These are phyloP conservation scores for Eutrema japonicum DNA, from an alignment of 345 rosid species.

Conservation along the genomic window DNA sequence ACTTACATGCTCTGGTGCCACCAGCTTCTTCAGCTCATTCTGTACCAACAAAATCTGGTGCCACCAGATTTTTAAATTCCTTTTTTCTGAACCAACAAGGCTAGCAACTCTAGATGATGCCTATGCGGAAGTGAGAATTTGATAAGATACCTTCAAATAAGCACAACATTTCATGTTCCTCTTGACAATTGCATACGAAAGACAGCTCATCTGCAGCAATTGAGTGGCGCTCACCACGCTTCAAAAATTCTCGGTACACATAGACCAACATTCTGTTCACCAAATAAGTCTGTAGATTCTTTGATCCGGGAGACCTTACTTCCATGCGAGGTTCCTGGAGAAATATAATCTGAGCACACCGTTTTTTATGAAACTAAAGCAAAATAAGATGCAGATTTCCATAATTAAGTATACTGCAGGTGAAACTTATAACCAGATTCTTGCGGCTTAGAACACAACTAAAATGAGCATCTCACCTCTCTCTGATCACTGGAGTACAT, in stretches of 20 bases:
- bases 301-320: slow-evolving; percentile 85
- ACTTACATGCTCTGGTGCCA: slow-evolving; percentile 90
- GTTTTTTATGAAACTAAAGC: slow-evolving; percentile 5
- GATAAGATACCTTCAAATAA: slow-evolving; percentile 61
- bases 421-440: slow-evolving; percentile 23
- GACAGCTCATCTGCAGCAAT: slow-evolving; percentile 73
- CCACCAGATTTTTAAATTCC: slow-evolving; percentile 68
- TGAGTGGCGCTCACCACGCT: slow-evolving; percentile 60
- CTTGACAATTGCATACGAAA: slow-evolving; percentile 59
- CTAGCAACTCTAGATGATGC: slow-evolving; percentile 34
- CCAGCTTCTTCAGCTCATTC: slow-evolving; percentile 77
- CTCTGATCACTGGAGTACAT: slow-evolving; percentile 15
- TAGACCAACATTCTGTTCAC: slow-evolving; percentile 75
- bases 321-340: slow-evolving; percentile 94
- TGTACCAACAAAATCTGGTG: no score
- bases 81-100: slow-evolving; percentile 69
- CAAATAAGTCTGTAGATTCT: slow-evolving; percentile 75
- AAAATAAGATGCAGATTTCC: slow-evolving; percentile 27
- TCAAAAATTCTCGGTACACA: slow-evolving; percentile 80
- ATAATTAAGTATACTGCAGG: slow-evolving; percentile 19
- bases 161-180: slow-evolving; percentile 80
- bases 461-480: slow-evolving; percentile 21
- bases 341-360: slow-evolving; percentile 19
- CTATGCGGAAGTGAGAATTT: slow-evolving; percentile 9
- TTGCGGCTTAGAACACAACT: not conserved